A percentile compares a stretch with the other conserved stretches of the same genome.
These are phyloP conservation scores for Penicillium egyptiacum DNA, from an alignment of 495 filamentous ascomycete genomes.

Conservation along the genomic window DNA sequence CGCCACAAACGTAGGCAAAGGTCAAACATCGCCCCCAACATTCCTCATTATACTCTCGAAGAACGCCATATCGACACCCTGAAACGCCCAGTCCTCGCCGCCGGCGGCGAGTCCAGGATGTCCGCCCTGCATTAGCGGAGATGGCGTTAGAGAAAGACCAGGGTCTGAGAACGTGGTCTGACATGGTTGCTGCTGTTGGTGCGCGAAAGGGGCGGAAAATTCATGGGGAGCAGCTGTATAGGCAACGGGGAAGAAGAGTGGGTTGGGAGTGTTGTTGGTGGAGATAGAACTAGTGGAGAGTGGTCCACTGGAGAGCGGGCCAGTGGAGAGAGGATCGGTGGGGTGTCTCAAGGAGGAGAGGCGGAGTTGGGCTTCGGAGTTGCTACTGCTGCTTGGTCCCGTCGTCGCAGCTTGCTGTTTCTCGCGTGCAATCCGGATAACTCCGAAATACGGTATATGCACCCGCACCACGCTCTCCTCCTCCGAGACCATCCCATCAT, in stretches of 20 bases:
- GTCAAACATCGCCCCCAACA: not conserved
- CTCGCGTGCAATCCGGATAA: not conserved
- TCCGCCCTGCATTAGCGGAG: not conserved
- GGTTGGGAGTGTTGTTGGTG: not conserved
- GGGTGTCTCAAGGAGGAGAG: not conserved
- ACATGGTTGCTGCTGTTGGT: not conserved
- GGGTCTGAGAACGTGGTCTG: not conserved
- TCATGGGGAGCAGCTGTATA: not conserved
- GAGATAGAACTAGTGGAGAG: not conserved
- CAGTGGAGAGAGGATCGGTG: not conserved
- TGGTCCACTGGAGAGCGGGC: no score
- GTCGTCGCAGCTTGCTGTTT: not conserved
- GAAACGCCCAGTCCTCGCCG: conserved; percentile 28
- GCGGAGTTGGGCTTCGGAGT: not conserved
- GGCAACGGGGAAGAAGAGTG: not conserved
- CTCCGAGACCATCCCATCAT: no score
- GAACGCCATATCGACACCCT: conserved; percentile 31
- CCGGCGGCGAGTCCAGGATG: conserved; percentile 18
- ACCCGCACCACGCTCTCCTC: no score
- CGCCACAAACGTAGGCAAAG: not conserved
- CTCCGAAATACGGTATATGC: not conserved
- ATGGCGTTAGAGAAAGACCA: not conserved
- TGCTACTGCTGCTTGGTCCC: not conserved
- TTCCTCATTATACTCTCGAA: conserved; percentile 27
- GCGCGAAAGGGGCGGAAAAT: not conserved